Base-by-base conservation (phyloP, 306 rosid genomes). In the Pyrus betulifolia region DNA sequence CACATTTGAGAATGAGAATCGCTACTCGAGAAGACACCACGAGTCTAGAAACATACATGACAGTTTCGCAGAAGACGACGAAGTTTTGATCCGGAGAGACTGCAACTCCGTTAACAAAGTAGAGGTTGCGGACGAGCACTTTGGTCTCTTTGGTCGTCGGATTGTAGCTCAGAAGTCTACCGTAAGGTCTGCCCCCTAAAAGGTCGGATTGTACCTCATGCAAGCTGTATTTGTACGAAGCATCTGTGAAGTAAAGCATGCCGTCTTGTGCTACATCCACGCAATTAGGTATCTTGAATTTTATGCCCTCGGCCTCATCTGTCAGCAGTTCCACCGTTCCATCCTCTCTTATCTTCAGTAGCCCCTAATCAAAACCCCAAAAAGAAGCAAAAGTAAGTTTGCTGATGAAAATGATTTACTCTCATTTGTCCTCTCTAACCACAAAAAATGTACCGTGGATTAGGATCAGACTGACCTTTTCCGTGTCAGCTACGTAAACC, bases 211-310 rank as follows among this genome's bases (percentile, higher is more conserved):
- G 4, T 81, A 15, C 33, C 0, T 89, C 84, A 0, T 77, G 14
- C 1, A 85, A 25, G 2, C 62, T 21, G 82, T 91, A 86, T 72
- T 91, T 88, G 64, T 82, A 82, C 0, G 98, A 81, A 33, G 93
- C 91, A n/a, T 93, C 96, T 3, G 95, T 91, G 83, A 93, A 86
- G 74, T 91, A 91, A 64, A 93, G 80, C 35, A 72, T 81, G 28
- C 93, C 96, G 79, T 93, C 82, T 28, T 86, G 4, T 49, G 88
- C 94, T 25, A 87, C 86, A 75, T 90, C 98, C 1, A 89, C 89
- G 0, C 83, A 78, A 68, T 93, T 83, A n/a, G 94, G 86, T 22
- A 85, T 11, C 65, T 81, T 81, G 87, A 93, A 89, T 51, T 82
- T 86, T 27, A 87, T 62, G 30, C 98, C 94, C 5, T 81, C 90